These are phyloP conservation scores for Panellus pusillus DNA, from an alignment of 768 basidiomycete species.

Conservation along the genomic window DNA sequence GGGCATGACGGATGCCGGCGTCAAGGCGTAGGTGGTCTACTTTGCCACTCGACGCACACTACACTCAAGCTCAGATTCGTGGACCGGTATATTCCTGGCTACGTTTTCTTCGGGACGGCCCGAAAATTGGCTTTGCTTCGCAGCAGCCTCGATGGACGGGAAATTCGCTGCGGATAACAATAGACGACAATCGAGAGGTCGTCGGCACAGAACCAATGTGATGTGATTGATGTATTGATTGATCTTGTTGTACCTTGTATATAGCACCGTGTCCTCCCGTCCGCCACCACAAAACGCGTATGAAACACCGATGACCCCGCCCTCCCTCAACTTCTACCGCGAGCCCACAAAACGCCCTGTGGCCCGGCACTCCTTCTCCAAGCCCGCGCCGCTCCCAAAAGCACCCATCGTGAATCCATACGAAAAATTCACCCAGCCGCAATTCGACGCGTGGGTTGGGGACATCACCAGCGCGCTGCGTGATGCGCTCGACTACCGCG, in stretches of 20 bases:
- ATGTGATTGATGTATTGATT: slow-evolving; percentile 8
- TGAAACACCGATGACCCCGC: slow-evolving; percentile 4
- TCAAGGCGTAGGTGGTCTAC: slow-evolving; percentile 55
- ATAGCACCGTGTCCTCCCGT: background rate
- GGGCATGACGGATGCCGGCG: slow-evolving; percentile 81
- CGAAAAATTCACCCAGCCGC: slow-evolving; percentile 65
- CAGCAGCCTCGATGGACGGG: slow-evolving; percentile 11
- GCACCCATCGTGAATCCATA: slow-evolving; percentile 70
- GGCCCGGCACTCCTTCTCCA: slow-evolving; percentile 5
- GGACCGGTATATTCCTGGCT: slow-evolving; percentile 92
- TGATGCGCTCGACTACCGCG: slow-evolving; percentile 56
- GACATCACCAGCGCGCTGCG: slow-evolving; percentile 59
- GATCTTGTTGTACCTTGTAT: too few relatives aligned
- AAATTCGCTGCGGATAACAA: slow-evolving; percentile 1
- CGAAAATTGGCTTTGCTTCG: slow-evolving; percentile 28
- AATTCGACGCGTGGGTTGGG: slow-evolving; percentile 73
- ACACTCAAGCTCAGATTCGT: slow-evolving; percentile 59
- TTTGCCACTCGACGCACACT: background rate
- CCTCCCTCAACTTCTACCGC: slow-evolving; percentile 10
- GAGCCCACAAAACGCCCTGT: slow-evolving; percentile 1
- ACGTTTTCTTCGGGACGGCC: slow-evolving; percentile 80
- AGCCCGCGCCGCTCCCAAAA: slow-evolving; percentile 24
- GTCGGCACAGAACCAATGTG: slow-evolving; percentile 7
- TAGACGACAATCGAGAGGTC: slow-evolving; percentile 13
- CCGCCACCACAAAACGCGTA: background rate